Conservation (phyloP, 129 eudicot species). For the Heracleum sosnowskyi region DNA sequence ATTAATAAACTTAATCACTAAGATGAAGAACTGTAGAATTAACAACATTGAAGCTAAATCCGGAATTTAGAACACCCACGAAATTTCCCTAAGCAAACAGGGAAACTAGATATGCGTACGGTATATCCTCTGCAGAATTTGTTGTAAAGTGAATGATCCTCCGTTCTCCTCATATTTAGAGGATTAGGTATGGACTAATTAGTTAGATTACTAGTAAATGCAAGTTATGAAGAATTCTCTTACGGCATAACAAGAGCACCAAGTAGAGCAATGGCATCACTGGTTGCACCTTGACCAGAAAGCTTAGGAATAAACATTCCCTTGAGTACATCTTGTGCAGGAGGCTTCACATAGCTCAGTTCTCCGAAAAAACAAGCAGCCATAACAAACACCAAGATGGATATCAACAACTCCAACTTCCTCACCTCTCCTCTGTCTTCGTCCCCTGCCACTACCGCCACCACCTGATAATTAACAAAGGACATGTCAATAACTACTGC, state of each 20-base stretch:
- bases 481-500: background rate
- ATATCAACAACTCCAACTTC: slow-evolving; percentile 75
- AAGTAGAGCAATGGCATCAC: slow-evolving; percentile 86
- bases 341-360: slow-evolving; percentile 85
- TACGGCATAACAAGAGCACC: slow-evolving; percentile 99
- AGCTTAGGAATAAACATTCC: slow-evolving; percentile 94
- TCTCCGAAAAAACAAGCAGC: slow-evolving; percentile 96
- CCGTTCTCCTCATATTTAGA: too few species aligned
- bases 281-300: slow-evolving; percentile 71
- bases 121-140: too few species aligned
- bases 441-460: slow-evolving; percentile 57
- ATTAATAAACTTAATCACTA: background rate
- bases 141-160: too few species aligned
- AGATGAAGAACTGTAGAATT: background rate
- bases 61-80: background rate
- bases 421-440: slow-evolving; percentile 87
- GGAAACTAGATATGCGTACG: background rate
- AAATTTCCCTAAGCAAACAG: background rate
- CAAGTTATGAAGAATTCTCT: background rate
- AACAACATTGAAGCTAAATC: background rate
- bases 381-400: slow-evolving; percentile 69
- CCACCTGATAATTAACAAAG: slow-evolving; percentile 37
- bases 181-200: too few species aligned
- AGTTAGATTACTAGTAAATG: background rate
- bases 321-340: slow-evolving; percentile 56